Conservation (phyloP, 2,329 filamentous ascomycete species). For the Ophiostoma ulmi region DNA sequence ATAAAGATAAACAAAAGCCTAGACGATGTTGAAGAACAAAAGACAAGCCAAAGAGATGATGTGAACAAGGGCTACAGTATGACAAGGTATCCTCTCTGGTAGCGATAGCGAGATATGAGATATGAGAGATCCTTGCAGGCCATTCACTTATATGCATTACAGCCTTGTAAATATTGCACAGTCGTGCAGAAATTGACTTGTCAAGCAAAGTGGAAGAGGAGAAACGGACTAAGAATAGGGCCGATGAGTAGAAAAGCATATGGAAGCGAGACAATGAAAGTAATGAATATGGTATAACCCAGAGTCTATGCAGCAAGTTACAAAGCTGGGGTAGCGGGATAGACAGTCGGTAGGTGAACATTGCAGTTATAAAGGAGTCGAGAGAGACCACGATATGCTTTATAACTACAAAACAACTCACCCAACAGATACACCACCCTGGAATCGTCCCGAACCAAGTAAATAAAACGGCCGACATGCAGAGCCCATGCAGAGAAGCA, state of each 20-base stretch:
- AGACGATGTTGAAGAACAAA: background rate
- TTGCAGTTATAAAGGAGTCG: too few relatives aligned
- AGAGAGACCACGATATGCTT: background rate
- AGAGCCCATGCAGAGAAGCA: background rate
- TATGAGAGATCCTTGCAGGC: background rate
- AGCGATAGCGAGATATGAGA: background rate
- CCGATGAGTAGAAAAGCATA: background rate
- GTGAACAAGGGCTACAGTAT: background rate
- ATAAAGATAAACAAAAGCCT: background rate
- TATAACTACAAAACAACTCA: background rate
- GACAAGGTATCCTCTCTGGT: background rate
- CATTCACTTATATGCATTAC: background rate
- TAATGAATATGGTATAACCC: background rate
- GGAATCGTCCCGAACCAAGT: background rate
- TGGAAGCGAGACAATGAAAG: background rate
- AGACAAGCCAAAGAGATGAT: background rate
- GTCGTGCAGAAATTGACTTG: background rate
- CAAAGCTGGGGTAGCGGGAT: background rate
- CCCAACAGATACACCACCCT: background rate
- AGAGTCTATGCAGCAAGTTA: background rate
- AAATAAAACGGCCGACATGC: slow-evolving; percentile 5
- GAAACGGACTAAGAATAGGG: background rate
- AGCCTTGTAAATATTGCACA: background rate
- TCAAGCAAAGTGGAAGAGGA: background rate
- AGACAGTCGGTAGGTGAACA: too few relatives aligned